phyloP scores from a whole-genome alignment of 257 asterid species.

The Hygrophila difformis region DNA sequence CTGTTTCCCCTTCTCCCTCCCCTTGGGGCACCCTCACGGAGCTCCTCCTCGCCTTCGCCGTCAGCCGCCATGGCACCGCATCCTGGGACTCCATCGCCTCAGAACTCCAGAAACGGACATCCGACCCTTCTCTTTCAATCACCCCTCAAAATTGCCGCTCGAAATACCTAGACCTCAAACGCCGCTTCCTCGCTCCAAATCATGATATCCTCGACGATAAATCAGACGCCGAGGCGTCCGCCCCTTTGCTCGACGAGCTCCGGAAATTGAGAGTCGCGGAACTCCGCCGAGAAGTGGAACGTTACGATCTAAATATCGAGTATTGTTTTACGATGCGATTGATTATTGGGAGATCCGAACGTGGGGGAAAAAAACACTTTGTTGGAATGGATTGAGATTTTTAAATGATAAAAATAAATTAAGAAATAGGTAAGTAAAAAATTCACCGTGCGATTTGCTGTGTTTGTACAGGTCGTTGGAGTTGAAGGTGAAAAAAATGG shows the following conservation, averaged over 20 bases:
- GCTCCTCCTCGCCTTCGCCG: slow-evolving; percentile 75
- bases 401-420: too few relatives aligned
- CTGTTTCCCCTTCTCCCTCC: neutral
- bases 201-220: slow-evolving; percentile 30
- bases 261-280: slow-evolving; percentile 68
- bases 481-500: slow-evolving; percentile 50
- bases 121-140: slow-evolving; percentile 27
- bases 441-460: slow-evolving; percentile 14
- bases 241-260: slow-evolving; percentile 60
- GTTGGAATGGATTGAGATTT: slow-evolving; percentile 10
- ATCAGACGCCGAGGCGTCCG: slow-evolving; percentile 32
- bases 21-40: slow-evolving; percentile 79
- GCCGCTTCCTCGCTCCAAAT: slow-evolving; percentile 29
- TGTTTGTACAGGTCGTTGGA: slow-evolving; percentile 53
- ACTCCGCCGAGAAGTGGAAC: slow-evolving; percentile 67
- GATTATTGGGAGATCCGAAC: slow-evolving; percentile 27
- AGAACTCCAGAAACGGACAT: slow-evolving; percentile 50
- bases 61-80: slow-evolving; percentile 67
- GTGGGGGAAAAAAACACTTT: slow-evolving; percentile 10
- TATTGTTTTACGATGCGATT: slow-evolving; percentile 29
- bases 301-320: slow-evolving; percentile 86
- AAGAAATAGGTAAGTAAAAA: too few relatives aligned
- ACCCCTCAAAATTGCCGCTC: slow-evolving; percentile 38
- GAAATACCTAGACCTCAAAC: slow-evolving; percentile 46
- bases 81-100: slow-evolving; percentile 64